Evolutionary conservation across 163 green algal species (phyloP), one percentile per base, ranked within the genome.

Genomic region (Chlorella variabilis): DNA sequence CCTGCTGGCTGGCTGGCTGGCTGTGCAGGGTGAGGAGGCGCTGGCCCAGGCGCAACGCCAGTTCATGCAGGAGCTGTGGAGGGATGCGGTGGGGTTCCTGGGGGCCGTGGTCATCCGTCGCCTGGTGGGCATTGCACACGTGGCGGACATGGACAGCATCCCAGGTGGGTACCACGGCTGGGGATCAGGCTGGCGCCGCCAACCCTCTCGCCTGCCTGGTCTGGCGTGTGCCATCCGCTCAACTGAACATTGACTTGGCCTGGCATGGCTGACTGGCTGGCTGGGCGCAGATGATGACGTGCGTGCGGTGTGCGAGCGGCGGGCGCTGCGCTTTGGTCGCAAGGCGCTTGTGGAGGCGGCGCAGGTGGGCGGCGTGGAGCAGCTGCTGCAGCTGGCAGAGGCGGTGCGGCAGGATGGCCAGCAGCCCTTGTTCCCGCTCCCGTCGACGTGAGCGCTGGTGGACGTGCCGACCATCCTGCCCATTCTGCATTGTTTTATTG

Each of bases 101-200:
- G 96, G 93, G 1, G 89, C 90, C 11, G 93, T 98, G 80, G 93
- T 98, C 75, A 94, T 99, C 42, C 84, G 95, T 1, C 92, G 97
- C 25, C 89, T 99, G 36, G 89, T 99, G 38, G 95, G 95, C 75
- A 97, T 99, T 42, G 96, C 97, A 0, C 95, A 98, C 80, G 93
- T 97, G 23, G 92, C 94, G 0, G 96, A 99, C 84, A 90, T 98
- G 82, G 92, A 98, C 65, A 87, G 54, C 51, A 99, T 99, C 74
- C 7, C 39, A 39, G 73, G 73, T 80, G 71, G 71, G 71, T 27
- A 4, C 20, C n/a, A n/a, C n/a, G n/a, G n/a, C n/a, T n/a, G n/a
- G n/a, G n/a, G n/a, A n/a, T n/a, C 54, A 25, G 54, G 45, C 11
- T 15, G 29, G n/a, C 0, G 29, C 29, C 20, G 27, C 23, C 7